Conservation (phyloP, 306 rosid genomes). For the Mucuna pruriens region DNA sequence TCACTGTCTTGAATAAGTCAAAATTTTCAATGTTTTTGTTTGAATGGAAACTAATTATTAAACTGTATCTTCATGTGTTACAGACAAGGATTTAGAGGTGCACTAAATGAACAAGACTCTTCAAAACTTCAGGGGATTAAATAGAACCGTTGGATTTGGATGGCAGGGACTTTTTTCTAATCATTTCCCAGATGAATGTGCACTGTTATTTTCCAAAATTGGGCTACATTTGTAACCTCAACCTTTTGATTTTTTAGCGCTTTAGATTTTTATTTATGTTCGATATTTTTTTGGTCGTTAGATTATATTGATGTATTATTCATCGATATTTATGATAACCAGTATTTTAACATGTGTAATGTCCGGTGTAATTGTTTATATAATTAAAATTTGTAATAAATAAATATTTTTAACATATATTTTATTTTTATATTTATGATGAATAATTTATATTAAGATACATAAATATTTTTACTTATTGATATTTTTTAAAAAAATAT, state of each 20-base stretch:
- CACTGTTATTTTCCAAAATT: not conserved
- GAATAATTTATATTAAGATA: too few species aligned
- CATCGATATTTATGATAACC: not conserved
- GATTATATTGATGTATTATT: not conserved
- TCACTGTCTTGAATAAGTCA: not conserved
- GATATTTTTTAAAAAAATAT: too few species aligned
- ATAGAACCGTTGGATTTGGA: constrained; percentile 15
- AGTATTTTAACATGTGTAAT: too few species aligned
- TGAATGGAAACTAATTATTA: not conserved
- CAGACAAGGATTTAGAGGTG: too few species aligned
- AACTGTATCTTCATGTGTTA: too few species aligned
- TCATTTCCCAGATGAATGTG: constrained; percentile 19
- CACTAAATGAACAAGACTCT: constrained; percentile 21
- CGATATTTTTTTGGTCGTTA: not conserved
- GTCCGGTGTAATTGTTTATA: too few species aligned
- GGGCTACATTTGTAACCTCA: constrained; percentile 21
- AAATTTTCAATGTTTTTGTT: not conserved
- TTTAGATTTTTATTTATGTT: too few species aligned
- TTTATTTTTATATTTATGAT: too few species aligned
- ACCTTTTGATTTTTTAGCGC: not conserved
- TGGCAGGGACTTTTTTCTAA: not conserved
- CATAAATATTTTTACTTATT: too few species aligned
- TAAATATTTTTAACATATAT: too few species aligned
- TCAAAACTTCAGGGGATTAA: constrained; percentile 1
- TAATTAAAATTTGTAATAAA: too few species aligned